Evolutionary conservation across 495 filamentous ascomycete species (phyloP), one percentile per base, ranked within the genome.

Genomic region (Xylaria palmicola): DNA sequence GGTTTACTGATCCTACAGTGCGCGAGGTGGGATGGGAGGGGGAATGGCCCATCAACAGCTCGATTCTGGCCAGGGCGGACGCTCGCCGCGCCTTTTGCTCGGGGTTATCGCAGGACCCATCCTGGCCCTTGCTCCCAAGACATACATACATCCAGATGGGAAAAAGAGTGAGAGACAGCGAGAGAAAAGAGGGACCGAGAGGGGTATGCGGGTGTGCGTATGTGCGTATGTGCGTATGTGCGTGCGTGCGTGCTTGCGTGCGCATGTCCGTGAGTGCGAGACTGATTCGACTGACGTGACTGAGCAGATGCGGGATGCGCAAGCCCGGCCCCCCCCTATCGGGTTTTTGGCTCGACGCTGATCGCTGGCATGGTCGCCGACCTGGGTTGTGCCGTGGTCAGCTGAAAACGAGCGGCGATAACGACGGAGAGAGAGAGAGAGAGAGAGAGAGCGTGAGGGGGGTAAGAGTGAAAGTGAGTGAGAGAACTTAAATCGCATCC

Each of bases 361-460:
- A 65, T 65, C 62, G 67, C 62, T 62, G 59, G 62, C 20, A 52
- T 69, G 64, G 69, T 71, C 69, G 69, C 64, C 69, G 69, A 71
- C 69, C 69, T 67, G 58, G 62, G 66, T 66, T 66, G n/a, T 62
- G 60, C 60, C 64, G 59, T 69, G 64, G 62, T 63, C 60, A 63
- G 56, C 56, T 49, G 56, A 49, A 59, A 51, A 47, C 9, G 10
- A 20, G 19, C 9, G 41, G 22, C 40, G 27, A 48, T 5, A 26
- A 13, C 32, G 29, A 32, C 6, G 6, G n/a, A n/a, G 19, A 10
- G 39, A 19, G 12, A 12, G 52, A 1, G 20, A 19, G 22, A 6
- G 13, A 4, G 10, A 6, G 20, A 36, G 45, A 22, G n/a, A 24
- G 13, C 10, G 24, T 15, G 19, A 22, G 37, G 19, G 6, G 39